A percentile compares a stretch with the other conserved stretches of the same genome.
phyloP scores from a whole-genome alignment of 208 protist genomes.

The Borovskyia barvae region DNA sequence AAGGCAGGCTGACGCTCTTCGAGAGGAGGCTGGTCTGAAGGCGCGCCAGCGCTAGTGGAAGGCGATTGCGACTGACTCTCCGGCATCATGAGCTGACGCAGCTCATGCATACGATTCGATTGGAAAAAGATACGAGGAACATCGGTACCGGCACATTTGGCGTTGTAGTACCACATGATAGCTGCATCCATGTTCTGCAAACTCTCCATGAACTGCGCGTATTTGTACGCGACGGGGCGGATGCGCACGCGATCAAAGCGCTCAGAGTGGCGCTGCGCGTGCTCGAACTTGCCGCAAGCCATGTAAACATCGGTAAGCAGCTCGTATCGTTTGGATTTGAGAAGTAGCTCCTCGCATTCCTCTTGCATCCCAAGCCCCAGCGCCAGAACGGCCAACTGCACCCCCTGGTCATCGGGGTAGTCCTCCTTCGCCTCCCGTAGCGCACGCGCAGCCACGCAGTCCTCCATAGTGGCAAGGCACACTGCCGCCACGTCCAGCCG shows the following conservation, averaged over 20 bases:
- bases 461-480: slow-evolving; percentile 94
- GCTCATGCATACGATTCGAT: slow-evolving; percentile 71
- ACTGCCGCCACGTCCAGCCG: slow-evolving; percentile 94
- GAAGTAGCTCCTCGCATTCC: slow-evolving; percentile 88
- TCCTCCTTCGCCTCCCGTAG: slow-evolving; percentile 84
- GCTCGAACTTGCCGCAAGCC: slow-evolving; percentile 93
- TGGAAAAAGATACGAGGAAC: slow-evolving; percentile 94
- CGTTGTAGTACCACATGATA: slow-evolving; percentile 92
- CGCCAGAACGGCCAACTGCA: slow-evolving; percentile 93
- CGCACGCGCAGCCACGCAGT: slow-evolving; percentile 87
- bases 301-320: slow-evolving; percentile 93
- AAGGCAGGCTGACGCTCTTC: slow-evolving; percentile 38
- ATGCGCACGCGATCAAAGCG: slow-evolving; percentile 93
- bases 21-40: background rate
- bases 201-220: slow-evolving; percentile 94
- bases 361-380: slow-evolving; percentile 93
- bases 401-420: slow-evolving; percentile 83
- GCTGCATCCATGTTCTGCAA: slow-evolving; percentile 90
- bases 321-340: slow-evolving; percentile 87
- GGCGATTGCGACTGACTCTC: slow-evolving; percentile 12
- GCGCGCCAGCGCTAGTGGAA: slow-evolving; percentile 4
- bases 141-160: slow-evolving; percentile 86
- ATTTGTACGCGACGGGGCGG: slow-evolving; percentile 91
- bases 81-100: slow-evolving; percentile 82
- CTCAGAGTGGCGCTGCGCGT: slow-evolving; percentile 89